Evolutionary conservation across 176 grass and related monocot genomes (phyloP).

Genomic region (Luzula sylvatica): DNA sequence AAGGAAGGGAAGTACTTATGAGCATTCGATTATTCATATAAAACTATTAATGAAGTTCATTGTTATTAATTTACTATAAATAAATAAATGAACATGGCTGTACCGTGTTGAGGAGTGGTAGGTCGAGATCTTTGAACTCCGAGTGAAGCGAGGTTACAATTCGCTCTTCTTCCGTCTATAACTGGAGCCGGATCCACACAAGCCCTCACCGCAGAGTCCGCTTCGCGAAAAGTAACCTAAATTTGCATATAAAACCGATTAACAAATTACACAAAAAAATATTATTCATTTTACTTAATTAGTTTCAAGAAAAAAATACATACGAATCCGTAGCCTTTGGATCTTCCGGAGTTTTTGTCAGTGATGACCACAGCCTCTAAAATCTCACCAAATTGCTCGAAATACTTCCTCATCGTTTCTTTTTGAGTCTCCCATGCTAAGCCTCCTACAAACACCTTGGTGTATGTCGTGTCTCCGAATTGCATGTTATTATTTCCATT

Average conservation of each 20-base stretch:
- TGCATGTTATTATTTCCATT: slow-evolving; percentile 39
- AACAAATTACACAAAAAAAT: neutral
- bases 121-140: slow-evolving; percentile 87
- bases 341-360: slow-evolving; percentile 97
- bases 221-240: slow-evolving; percentile 89
- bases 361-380: slow-evolving; percentile 95
- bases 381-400: slow-evolving; percentile 98
- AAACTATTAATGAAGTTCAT: too few species aligned
- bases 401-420: slow-evolving; percentile 94
- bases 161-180: slow-evolving; percentile 89
- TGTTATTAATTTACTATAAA: too few species aligned
- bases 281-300: too few species aligned
- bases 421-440: slow-evolving; percentile 97
- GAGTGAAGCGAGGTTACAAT: slow-evolving; percentile 94
- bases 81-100: too few species aligned
- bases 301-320: slow-evolving; percentile 20
- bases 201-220: slow-evolving; percentile 72
- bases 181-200: slow-evolving; percentile 92
- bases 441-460: slow-evolving; percentile 94
- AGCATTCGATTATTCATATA: neutral
- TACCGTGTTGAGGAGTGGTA: slow-evolving; percentile 71
- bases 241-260: neutral
- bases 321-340: slow-evolving; percentile 99
- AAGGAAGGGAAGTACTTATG: too few species aligned
- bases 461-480: slow-evolving; percentile 97